phyloP scores from a whole-genome alignment of 140 eudicot species.

The Erigeron philadelphicus region DNA sequence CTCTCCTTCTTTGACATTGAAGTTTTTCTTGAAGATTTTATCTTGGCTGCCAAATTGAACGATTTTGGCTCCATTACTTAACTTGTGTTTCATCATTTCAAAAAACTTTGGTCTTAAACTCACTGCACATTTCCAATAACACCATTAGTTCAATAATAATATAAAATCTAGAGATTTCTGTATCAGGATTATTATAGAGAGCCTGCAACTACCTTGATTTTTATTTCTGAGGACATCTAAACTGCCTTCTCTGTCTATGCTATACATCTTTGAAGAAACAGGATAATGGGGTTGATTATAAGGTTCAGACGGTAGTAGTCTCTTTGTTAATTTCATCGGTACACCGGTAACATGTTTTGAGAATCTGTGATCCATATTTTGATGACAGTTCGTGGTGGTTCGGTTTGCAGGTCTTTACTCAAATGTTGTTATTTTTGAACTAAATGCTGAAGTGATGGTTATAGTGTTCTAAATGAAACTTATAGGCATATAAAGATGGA shows the following conservation, averaged over 20 bases:
- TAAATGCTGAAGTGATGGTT: slow-evolving; percentile 7
- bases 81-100: slow-evolving; percentile 29
- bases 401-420: not conserved
- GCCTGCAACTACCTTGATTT: slow-evolving; percentile 23
- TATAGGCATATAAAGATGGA: slow-evolving; percentile 29
- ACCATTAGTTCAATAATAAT: slow-evolving; percentile 9
- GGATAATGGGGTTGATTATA: slow-evolving; percentile 11
- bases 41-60: slow-evolving; percentile 21
- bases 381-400: not conserved
- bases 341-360: slow-evolving; percentile 16
- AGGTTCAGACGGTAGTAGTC: slow-evolving; percentile 17
- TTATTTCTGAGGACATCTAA: not conserved
- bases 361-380: slow-evolving; percentile 22
- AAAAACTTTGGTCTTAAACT: slow-evolving; percentile 14
- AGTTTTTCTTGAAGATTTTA: slow-evolving; percentile 23
- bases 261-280: slow-evolving; percentile 5
- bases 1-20: slow-evolving; percentile 23
- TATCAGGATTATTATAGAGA: not conserved
- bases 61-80: slow-evolving; percentile 27
- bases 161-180: not conserved
- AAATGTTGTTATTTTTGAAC: not conserved
- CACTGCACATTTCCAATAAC: slow-evolving; percentile 22
- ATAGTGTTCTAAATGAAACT: slow-evolving; percentile 18
- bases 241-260: slow-evolving; percentile 2
- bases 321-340: slow-evolving; percentile 13